These are phyloP conservation scores for Podospora pseudoanserina DNA, from an alignment of 495 filamentous ascomycete genomes.

Conservation along the genomic window DNA sequence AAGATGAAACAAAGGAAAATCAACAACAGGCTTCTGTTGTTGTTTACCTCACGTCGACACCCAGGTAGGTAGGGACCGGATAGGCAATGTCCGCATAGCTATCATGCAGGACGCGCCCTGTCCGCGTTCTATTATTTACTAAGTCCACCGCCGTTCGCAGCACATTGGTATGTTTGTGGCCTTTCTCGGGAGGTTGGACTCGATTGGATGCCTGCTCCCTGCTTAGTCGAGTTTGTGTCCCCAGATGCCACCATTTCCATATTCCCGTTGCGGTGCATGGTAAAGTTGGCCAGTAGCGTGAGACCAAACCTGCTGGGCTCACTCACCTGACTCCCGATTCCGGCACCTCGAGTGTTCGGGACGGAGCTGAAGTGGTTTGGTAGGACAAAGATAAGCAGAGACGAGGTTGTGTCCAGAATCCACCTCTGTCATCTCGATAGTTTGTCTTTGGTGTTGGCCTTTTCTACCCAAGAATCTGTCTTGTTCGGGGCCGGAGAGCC, in stretches of 20 bases:
- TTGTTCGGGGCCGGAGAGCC: not conserved
- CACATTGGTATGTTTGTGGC: not conserved
- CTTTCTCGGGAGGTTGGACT: not conserved
- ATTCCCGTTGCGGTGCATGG: not conserved
- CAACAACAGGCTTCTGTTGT: conserved; percentile 1
- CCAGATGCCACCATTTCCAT: not conserved
- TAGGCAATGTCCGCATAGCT: not conserved
- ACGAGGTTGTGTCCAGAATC: not conserved
- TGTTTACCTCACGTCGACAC: conserved; percentile 2
- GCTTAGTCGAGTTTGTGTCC: not conserved
- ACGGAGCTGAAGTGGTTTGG: not conserved
- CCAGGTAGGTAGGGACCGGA: not conserved
- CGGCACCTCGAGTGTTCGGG: not conserved
- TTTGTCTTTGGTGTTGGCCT: not conserved
- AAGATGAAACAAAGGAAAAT: conserved; percentile 10
- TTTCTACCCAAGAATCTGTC: not conserved
- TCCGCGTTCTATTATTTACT: not conserved
- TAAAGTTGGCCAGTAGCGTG: not conserved
- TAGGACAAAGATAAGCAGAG: not conserved
- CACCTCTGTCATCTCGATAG: not conserved
- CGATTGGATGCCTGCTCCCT: not conserved
- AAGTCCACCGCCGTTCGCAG: not conserved
- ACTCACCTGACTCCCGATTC: not conserved
- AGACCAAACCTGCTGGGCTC: not conserved
- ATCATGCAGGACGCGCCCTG: conserved; percentile 1